Evolutionary conservation across 1,139 yeast species (phyloP), one percentile per base, ranked within the genome.

Genomic region (Blastobotrys raffinosifermentans): DNA sequence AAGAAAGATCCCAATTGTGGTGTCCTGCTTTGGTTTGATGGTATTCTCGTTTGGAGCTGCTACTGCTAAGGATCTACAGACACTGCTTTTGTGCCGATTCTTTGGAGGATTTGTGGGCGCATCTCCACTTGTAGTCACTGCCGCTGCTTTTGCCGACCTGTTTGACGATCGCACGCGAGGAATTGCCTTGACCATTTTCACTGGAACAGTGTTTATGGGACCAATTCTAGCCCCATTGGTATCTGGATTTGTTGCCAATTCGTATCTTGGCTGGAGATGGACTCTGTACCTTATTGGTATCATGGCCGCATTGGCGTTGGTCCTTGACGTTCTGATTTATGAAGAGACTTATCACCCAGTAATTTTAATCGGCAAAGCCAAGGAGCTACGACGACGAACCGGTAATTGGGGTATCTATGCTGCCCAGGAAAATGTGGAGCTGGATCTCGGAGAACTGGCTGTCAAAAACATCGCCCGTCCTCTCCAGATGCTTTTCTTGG

Each of bases 351-450:
- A 73, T 50, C 61, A 58, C 23, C 67, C 66, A 3, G 41, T 60
- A 15, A 63, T 73, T 37, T 64, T 74, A 38, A 64, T 57, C 9
- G 41, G 49, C 17, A 70, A 70, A 50, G 79, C 78, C 11, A 66
- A 60, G 46, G 54, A 48, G 18, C 61, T 73, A 65, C 67, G 65
- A 55, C 70, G 69, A 51, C 62, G 73, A 47, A 64, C 67, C 1
- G 67, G 66, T 8, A 77, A 73, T 56, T 83, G 94, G 94, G 86
- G 85, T 31, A 80, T 85, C 38, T 77, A 75, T 54, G 94, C 95
- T 18, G 81, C 93, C 4, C 93, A 82, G 51, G 95, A 86, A 57
- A 82, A 77, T 49, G 71, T 79, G 39, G 70, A 72, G 36, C 64
- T 84, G 33, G 69, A 78, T 26, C 40, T 83, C 35, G 69, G 67